phyloP scores from a whole-genome alignment of 1,139 yeast species.

The Hansenula lynferdii region DNA sequence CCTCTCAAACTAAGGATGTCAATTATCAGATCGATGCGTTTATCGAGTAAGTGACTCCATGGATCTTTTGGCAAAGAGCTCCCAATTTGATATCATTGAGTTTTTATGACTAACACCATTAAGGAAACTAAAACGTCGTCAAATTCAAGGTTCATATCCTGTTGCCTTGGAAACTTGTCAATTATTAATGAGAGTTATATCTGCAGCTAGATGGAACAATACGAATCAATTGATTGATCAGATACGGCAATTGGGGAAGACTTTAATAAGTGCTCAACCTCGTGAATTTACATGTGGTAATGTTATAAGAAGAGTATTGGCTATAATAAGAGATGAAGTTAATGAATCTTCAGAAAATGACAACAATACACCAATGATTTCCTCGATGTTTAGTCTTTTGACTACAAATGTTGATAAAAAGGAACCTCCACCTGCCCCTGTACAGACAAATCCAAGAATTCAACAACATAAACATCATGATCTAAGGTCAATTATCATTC shows the following conservation, averaged over 20 bases:
- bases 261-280: slow-evolving; percentile 61
- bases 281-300: slow-evolving; percentile 87
- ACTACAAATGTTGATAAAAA: slow-evolving; percentile 41
- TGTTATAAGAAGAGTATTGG: slow-evolving; percentile 83
- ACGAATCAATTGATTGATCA: slow-evolving; percentile 67
- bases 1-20: slow-evolving; percentile 20
- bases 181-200: slow-evolving; percentile 79
- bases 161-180: slow-evolving; percentile 89
- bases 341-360: slow-evolving; percentile 41
- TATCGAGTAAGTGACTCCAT: slow-evolving; percentile 20
- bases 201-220: slow-evolving; percentile 84
- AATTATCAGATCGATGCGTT: slow-evolving; percentile 25
- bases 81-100: neutral
- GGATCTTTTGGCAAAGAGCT: neutral
- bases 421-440: slow-evolving; percentile 17
- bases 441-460: slow-evolving; percentile 26
- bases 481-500: slow-evolving; percentile 83
- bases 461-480: slow-evolving; percentile 47
- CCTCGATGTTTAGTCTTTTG: slow-evolving; percentile 85
- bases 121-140: slow-evolving; percentile 61
- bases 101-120: slow-evolving; percentile 9
- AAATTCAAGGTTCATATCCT: slow-evolving; percentile 52
- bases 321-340: slow-evolving; percentile 82
- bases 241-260: slow-evolving; percentile 60
- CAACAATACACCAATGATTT: slow-evolving; percentile 50